Conservation (phyloP, 495 filamentous ascomycete genomes). For the Achaetomiella virescens region DNA sequence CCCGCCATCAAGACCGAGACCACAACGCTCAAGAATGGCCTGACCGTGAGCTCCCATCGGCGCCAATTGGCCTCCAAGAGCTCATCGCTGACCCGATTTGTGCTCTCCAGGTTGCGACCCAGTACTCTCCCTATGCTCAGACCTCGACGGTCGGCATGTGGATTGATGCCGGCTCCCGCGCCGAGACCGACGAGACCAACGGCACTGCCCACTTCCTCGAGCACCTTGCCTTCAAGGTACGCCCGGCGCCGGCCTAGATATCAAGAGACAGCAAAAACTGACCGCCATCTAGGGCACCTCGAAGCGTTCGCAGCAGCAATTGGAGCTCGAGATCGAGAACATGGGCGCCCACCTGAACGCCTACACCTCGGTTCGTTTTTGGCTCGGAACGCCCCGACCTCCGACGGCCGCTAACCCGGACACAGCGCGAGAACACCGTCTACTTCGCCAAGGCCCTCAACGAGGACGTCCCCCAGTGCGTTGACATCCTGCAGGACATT, state of each 20-base stretch:
- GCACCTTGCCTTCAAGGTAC: slow-evolving; percentile 98
- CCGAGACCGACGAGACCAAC: slow-evolving; percentile 97
- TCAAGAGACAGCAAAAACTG: background rate
- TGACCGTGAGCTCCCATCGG: slow-evolving; percentile 64
- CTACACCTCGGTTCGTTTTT: slow-evolving; percentile 85
- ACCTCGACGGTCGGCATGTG: slow-evolving; percentile 98
- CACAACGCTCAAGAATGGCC: slow-evolving; percentile 92
- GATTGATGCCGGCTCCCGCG: slow-evolving; percentile 97
- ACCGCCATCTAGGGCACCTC: slow-evolving; percentile 60
- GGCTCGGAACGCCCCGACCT: slow-evolving; percentile 8
- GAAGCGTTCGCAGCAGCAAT: slow-evolving; percentile 87
- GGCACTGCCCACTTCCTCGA: slow-evolving; percentile 99
- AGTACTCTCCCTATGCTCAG: slow-evolving; percentile 97
- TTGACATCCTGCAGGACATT: slow-evolving; percentile 98
- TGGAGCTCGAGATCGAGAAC: slow-evolving; percentile 99
- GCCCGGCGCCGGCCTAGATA: too few relatives aligned
- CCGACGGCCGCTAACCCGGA: slow-evolving; percentile 30
- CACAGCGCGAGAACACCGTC: slow-evolving; percentile 93
- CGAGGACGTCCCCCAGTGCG: slow-evolving; percentile 86
- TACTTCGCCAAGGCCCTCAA: slow-evolving; percentile 99
- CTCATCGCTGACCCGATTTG: slow-evolving; percentile 35
- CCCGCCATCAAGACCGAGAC: slow-evolving; percentile 72
- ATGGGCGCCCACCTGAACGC: slow-evolving; percentile 99
- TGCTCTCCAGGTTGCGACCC: slow-evolving; percentile 74
- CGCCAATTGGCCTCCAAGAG: slow-evolving; percentile 25